Percentiles rank a stretch among this genome's conserved stretches.
Evolutionary conservation across 805 yeast species (phyloP).

Genomic region (Yamadazyma sp.): DNA sequence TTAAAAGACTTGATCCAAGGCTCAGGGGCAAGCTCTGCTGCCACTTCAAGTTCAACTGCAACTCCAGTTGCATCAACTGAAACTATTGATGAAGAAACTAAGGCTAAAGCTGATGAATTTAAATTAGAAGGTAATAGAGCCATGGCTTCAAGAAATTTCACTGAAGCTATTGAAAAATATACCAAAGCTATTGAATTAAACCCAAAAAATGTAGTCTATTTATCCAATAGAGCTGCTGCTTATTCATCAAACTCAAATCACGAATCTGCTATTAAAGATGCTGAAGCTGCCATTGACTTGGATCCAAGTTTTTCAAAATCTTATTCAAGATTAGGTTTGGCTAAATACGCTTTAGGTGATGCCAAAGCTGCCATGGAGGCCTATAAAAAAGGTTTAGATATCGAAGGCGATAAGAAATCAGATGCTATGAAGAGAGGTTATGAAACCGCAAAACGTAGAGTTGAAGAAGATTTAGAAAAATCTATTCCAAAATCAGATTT

Average conservation of each 20-base stretch:
- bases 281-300: slow-evolving; percentile 71
- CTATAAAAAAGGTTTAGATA: slow-evolving; percentile 80
- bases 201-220: slow-evolving; percentile 76
- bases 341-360: slow-evolving; percentile 92
- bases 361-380: slow-evolving; percentile 88
- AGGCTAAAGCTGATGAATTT: slow-evolving; percentile 75
- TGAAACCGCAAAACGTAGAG: slow-evolving; percentile 88
- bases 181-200: slow-evolving; percentile 72
- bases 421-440: slow-evolving; percentile 91
- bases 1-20: slow-evolving; percentile 43
- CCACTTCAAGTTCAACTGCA: slow-evolving; percentile 26
- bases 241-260: slow-evolving; percentile 75
- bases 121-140: slow-evolving; percentile 88
- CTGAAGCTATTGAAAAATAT: slow-evolving; percentile 71
- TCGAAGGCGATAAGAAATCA: slow-evolving; percentile 80
- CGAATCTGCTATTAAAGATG: slow-evolving; percentile 77
- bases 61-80: slow-evolving; percentile 21
- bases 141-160: slow-evolving; percentile 74
- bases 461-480: slow-evolving; percentile 65
- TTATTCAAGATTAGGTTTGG: slow-evolving; percentile 91
- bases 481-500: slow-evolving; percentile 18
- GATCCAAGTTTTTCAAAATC: slow-evolving; percentile 88
- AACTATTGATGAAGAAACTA: slow-evolving; percentile 45
- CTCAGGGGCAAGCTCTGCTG: slow-evolving; percentile 8
- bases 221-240: slow-evolving; percentile 96